Base-by-base conservation (phyloP, 768 basidiomycete genomes). In the Naematelia encephala region DNA sequence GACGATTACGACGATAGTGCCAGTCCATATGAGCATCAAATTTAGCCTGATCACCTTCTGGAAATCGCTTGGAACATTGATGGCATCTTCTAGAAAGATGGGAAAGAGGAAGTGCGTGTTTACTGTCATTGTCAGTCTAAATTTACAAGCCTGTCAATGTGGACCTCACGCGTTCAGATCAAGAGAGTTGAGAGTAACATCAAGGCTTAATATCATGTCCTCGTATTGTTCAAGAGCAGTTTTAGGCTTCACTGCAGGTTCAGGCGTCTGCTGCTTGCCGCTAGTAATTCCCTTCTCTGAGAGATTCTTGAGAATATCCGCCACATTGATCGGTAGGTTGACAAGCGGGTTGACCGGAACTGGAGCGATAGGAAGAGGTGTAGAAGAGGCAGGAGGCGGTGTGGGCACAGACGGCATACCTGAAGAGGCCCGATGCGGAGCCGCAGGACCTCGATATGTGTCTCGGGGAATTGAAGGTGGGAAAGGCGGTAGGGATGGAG, bases 1-100 rank as follows among this genome's bases (percentile, higher is more conserved):
- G 68, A 48, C 72, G 84, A 71, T 97, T 98, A 74, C 94, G 88
- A 74, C 86, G 83, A 79, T 96, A 97, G 77, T 99, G 94, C 87
- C 90, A 88, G 75, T 99, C 94, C 68, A 98, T 82, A 73, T 99
- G 96, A 58, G 86, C 84, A 67, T 93, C 84, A 81, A 92, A 82
- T 39, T 79, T 81, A 73, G 85, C 87, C 79, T 87, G 90, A 60
- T 89, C 91, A 27, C 83, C 85, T 66, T 90, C 89, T 49, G 87
- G 80, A 77, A 93, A 94, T 45, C 94, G 87, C 54, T 89, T 79
- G 16, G 88, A 90, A 80, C 94, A 99, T 70, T 97, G 93, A 78
- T 87, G 91, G 82, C 94, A 99, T 78, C 91, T 88, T 29, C 84
- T 80, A 22, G 86, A 82, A 34, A 92, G 82, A 57, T 85, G 85